A percentile compares a stretch with the other conserved stretches of the same genome.
phyloP scores from a whole-genome alignment of 2,329 filamentous ascomycete species.

The Fusarium sp. region DNA sequence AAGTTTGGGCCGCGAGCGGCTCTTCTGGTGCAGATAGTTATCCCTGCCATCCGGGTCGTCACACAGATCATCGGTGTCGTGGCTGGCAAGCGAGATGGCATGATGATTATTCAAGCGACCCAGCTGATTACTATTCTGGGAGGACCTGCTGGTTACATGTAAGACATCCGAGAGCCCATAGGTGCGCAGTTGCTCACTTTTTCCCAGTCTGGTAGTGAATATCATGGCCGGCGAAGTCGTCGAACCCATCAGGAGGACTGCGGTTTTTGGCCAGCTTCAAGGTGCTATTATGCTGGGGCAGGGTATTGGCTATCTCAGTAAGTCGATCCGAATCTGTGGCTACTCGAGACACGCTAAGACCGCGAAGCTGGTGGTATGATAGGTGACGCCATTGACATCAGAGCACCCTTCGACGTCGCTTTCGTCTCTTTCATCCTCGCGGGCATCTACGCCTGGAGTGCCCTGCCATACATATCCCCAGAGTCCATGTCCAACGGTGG shows the following conservation, averaged over 20 bases:
- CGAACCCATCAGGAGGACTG: constrained; percentile 66
- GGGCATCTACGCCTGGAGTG: constrained; percentile 53
- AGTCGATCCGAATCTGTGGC: constrained; percentile 14
- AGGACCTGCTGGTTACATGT: constrained; percentile 73
- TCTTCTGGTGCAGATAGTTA: constrained; percentile 68
- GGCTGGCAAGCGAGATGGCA: constrained; percentile 68
- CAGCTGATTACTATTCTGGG: constrained; percentile 75
- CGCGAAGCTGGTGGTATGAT: constrained; percentile 67
- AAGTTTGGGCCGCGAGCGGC: constrained; percentile 69
- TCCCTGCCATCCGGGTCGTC: constrained; percentile 69
- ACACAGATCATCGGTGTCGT: constrained; percentile 72
- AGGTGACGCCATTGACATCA: constrained; percentile 69
- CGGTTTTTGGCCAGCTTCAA: constrained; percentile 70
- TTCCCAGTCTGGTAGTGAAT: constrained; percentile 66
- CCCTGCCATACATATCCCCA: constrained; percentile 61
- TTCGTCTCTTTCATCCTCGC: constrained; percentile 63
- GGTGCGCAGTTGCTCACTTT: background rate
- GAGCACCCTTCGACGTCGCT: constrained; percentile 71
- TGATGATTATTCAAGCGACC: constrained; percentile 71
- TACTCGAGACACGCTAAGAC: background rate
- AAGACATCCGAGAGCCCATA: background rate
- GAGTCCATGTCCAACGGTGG: constrained; percentile 49
- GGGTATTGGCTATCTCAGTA: constrained; percentile 68
- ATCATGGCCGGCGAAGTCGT: constrained; percentile 74
- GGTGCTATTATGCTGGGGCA: constrained; percentile 74